Evolutionary conservation across 2,329 filamentous ascomycete genomes (phyloP), one percentile per base, ranked within the genome.

Genomic region (Ceratocystis cubensis): DNA sequence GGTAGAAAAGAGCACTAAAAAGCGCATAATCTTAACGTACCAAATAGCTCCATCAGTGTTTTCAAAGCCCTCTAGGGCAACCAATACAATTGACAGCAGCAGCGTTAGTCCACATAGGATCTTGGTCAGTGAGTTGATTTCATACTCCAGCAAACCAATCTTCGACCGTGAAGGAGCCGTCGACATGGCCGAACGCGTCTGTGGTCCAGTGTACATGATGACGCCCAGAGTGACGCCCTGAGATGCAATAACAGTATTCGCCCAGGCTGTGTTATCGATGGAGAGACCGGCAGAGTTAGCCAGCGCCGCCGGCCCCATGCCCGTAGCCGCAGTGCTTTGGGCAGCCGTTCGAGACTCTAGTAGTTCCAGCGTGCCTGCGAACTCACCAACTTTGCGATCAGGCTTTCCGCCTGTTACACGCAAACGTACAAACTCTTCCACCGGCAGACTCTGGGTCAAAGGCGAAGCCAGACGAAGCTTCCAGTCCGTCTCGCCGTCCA

Each of bases 11-110:
- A 99, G 80, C 69, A 99, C 95, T 69, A 99, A 78, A 74, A 97
- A 99, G n/a, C 93, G 87, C 86, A 96, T 94, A 72, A 97, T 96
- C 70, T 95, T 93, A 70, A 97, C 86, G 75, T 97, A 99, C 94
- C 94, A 99, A 28, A 83, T 78, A 65, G 84, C 83, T 22, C 82
- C 84, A 65, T 85, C 80, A 1, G 84, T 84, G 70, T 80, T 83
- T 61, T 86, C 81, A 70, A 96, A 94, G 0, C 90, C 88, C 75
- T 96, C 87, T 1, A 97, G 77, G 0, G 90, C 91, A 4, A 99
- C 94, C 7, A 99, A 82, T 53, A 96, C 82, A 69, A 96, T 82
- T 0, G 93, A 97, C 2, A 99, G 79, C 0, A 88, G 84, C 1
- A 97, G 79, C 0, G 94, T 99, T 68, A 99, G 81, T 5, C 88